phyloP scores from a whole-genome alignment of 257 asterid species.

The Nicotiana undulata region DNA sequence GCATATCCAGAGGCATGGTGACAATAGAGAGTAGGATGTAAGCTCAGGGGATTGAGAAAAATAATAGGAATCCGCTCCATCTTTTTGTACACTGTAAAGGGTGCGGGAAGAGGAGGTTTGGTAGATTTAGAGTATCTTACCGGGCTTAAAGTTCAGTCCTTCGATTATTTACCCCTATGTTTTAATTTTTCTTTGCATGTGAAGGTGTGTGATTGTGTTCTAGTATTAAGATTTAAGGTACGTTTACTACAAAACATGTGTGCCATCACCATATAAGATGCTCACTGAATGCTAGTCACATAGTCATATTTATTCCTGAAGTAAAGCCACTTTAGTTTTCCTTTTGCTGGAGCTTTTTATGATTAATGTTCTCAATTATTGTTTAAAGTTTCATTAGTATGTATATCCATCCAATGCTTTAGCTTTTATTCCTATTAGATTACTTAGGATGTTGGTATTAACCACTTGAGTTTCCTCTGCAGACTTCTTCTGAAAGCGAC shows the following conservation, averaged over 20 bases:
- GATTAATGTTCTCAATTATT: not conserved
- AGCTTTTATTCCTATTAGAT: not conserved
- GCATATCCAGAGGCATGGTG: not conserved
- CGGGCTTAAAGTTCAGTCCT: not conserved
- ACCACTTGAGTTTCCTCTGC: constrained; percentile 12
- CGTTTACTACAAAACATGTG: not conserved
- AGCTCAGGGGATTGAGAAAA: not conserved
- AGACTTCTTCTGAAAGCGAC: constrained; percentile 59
- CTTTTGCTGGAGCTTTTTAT: not conserved
- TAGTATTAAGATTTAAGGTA: not conserved
- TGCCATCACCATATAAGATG: not conserved
- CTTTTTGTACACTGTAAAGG: not conserved
- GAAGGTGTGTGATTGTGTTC: constrained; percentile 2
- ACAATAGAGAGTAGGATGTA: not conserved
- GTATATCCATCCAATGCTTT: not conserved
- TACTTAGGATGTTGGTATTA: not conserved
- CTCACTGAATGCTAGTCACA: not conserved
- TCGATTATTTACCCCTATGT: not conserved
- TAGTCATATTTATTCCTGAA: not conserved
- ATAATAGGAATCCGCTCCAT: not conserved
- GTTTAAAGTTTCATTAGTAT: not conserved
- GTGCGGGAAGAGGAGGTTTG: not conserved
- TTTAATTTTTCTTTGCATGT: not conserved
- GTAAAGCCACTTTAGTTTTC: not conserved
- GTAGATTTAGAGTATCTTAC: not conserved